Evolutionary conservation across 805 yeast species (phyloP).

Genomic region (Wickerhamiella kurtzmanii): DNA sequence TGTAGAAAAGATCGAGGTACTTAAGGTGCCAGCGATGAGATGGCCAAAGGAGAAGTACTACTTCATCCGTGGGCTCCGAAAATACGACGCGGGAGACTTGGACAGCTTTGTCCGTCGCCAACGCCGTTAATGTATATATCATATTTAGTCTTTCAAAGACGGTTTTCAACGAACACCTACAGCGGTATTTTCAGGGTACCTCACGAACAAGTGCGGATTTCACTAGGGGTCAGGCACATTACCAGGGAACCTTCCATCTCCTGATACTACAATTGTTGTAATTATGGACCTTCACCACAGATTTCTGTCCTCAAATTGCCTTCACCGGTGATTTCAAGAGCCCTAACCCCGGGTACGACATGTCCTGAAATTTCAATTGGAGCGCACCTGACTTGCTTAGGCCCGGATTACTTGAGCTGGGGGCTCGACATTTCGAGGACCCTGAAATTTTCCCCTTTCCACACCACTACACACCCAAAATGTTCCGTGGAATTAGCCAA

Average conservation of each 20-base stretch:
- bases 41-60: constrained; percentile 75
- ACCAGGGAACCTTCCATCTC: no score
- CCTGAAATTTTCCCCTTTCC: neutral
- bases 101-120: constrained; percentile 25
- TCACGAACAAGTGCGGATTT: no score
- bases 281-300: no score
- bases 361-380: neutral
- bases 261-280: no score
- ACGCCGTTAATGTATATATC: constrained; percentile 8
- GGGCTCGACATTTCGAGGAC: neutral
- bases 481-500: constrained; percentile 1
- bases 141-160: no score
- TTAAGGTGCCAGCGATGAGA: constrained; percentile 59
- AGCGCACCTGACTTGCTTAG: neutral
- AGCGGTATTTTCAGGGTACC: neutral
- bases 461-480: neutral
- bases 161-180: no score
- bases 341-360: no score
- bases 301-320: no score
- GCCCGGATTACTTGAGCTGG: neutral
- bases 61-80: constrained; percentile 57
- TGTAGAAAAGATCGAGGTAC: constrained; percentile 59
- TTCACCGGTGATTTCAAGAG: no score
- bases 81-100: constrained; percentile 28
- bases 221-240: no score